Evolutionary conservation across 768 basidiomycete species (phyloP), one percentile per base, ranked within the genome.

Genomic region (Phlebiopsis gigantea): DNA sequence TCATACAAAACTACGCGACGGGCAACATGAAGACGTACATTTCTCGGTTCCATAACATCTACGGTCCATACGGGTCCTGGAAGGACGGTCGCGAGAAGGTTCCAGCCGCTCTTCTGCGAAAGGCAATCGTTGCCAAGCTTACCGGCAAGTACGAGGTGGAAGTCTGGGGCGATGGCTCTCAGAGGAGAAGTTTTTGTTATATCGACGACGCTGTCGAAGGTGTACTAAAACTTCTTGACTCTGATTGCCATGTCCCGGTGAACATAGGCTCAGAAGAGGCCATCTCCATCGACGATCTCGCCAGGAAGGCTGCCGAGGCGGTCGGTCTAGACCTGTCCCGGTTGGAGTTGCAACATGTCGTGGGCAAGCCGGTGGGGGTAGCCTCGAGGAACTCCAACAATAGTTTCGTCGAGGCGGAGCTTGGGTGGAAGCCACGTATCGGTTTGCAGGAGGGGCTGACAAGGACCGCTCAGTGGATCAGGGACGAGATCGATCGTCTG

Each of bases 31-130:
- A 71, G 12, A 62, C 81, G 28, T 74, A 71, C 14, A 75, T 83
- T 46, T 79, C 79, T 0, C 75, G 83, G 1, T 81, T 85, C 57
- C 82, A 84, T 52, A 84, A 84, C 53, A 71, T 85, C 14, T 83
- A 73, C 56, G 82, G 83, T 10, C 82, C 81, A 0, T 71, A 75
- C 8, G 79, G 79, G 0, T 69, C 78, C 0, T 84, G 79, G 80
- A 69, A 66, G 47, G 71, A 75, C 34, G 84, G 84, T 0, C 75
- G 75, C 9, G 83, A 85, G 68, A 84, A 84, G 61, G 82, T 69
- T 0, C 82, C 81, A 0, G 83, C 82, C 6, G 80, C 84, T 0
- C 59, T 84, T 54, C 65, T 82, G 26, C 77, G 82, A 5, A 85
- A 84, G 60, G 79, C 80, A 0, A 45, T 77, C 14, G 74, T 73